A percentile compares a stretch with the other conserved stretches of the same genome.
Conservation (phyloP, 257 asterid genomes). For the Fraxinus cuspidata region DNA sequence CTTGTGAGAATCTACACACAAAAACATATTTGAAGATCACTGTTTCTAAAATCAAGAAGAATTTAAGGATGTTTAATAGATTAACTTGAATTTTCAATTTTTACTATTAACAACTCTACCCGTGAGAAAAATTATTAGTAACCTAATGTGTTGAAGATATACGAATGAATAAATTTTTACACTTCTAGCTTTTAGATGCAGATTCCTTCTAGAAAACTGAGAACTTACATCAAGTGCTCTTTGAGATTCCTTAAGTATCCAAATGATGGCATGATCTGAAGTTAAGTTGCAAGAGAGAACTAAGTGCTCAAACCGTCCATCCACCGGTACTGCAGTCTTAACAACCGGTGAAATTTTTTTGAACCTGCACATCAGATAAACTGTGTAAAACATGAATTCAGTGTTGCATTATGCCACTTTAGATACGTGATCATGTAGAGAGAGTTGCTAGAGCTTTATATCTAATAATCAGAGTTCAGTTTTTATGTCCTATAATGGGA, state of each 20-base stretch:
- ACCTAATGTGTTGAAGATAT: neutral
- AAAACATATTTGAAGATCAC: neutral
- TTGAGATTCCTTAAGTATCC: constrained; percentile 76
- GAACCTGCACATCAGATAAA: constrained; percentile 49
- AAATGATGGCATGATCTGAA: constrained; percentile 75
- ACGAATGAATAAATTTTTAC: neutral
- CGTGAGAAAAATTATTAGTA: neutral
- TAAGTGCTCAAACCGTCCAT: constrained; percentile 95
- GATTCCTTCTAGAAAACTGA: constrained; percentile 20
- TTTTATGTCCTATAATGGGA: neutral
- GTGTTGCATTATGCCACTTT: neutral
- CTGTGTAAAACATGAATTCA: neutral
- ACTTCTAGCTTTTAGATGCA: neutral
- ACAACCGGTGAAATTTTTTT: constrained; percentile 69
- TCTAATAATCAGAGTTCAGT: neutral
- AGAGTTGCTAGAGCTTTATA: neutral
- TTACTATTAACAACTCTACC: neutral
- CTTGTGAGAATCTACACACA: neutral
- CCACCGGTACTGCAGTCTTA: constrained; percentile 94
- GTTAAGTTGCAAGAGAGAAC: constrained; percentile 88
- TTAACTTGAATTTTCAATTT: neutral
- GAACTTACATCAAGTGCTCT: constrained; percentile 72
- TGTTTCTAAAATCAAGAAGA: neutral
- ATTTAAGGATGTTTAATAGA: neutral
- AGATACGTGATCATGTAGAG: neutral